These are phyloP conservation scores for Lepiota venenata DNA, from an alignment of 768 basidiomycete species.

Conservation along the genomic window DNA sequence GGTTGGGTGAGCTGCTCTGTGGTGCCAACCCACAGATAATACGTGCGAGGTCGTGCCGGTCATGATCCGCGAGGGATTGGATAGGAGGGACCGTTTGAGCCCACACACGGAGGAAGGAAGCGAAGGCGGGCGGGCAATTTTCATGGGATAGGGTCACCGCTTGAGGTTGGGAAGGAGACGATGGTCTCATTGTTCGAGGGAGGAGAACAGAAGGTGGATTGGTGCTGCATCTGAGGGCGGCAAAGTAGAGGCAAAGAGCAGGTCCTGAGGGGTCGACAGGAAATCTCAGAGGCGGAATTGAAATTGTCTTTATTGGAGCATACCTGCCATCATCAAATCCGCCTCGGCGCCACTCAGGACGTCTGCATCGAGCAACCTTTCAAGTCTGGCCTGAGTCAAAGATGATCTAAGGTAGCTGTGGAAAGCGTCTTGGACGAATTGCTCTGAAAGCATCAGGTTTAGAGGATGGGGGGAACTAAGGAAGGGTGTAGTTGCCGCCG, in stretches of 20 bases:
- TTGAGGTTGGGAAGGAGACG: slow-evolving; percentile 19
- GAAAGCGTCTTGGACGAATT: slow-evolving; percentile 72
- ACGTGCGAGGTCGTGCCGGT: slow-evolving; percentile 81
- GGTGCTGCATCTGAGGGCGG: slow-evolving; percentile 72
- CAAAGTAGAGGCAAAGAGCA: slow-evolving; percentile 81
- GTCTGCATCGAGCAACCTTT: slow-evolving; percentile 69
- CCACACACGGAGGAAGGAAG: slow-evolving; percentile 74
- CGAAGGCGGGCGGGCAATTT: slow-evolving; percentile 72
- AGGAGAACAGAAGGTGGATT: slow-evolving; percentile 79
- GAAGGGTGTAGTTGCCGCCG: background rate
- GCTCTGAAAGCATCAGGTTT: slow-evolving; percentile 50
- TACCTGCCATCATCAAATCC: slow-evolving; percentile 86
- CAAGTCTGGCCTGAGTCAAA: slow-evolving; percentile 72
- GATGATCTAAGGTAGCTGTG: slow-evolving; percentile 82
- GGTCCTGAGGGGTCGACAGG: slow-evolving; percentile 61
- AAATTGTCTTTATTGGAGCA: background rate
- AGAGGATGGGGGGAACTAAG: background rate
- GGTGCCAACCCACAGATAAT: slow-evolving; percentile 67
- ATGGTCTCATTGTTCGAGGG: slow-evolving; percentile 49
- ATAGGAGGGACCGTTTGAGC: slow-evolving; percentile 60
- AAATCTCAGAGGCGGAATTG: background rate
- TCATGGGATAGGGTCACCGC: slow-evolving; percentile 57
- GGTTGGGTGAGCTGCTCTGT: slow-evolving; percentile 36
- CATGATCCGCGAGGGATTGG: slow-evolving; percentile 55
- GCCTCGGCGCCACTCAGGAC: slow-evolving; percentile 74